phyloP scores from a whole-genome alignment of 306 rosid genomes.

The Lablab purpureus region DNA sequence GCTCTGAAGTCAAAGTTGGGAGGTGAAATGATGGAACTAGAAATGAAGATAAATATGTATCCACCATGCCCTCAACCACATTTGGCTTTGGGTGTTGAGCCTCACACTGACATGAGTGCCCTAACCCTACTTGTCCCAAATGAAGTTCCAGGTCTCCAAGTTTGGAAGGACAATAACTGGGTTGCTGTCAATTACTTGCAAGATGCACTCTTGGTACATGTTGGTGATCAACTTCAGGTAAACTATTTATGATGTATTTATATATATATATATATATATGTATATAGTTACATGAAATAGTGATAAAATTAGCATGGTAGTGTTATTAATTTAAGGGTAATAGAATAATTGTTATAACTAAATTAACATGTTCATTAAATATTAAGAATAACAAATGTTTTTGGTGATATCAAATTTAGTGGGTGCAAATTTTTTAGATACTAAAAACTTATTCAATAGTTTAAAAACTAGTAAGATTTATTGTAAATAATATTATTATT shows the following conservation, averaged over 20 bases:
- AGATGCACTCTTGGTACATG: conserved; percentile 60
- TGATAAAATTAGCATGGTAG: no score
- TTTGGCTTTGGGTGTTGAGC: conserved; percentile 73
- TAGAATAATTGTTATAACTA: no score
- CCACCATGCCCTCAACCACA: conserved; percentile 83
- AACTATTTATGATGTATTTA: neutral
- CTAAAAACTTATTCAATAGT: no score
- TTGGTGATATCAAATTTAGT: no score
- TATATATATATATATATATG: no score
- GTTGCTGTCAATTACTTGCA: conserved; percentile 57
- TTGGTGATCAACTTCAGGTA: conserved; percentile 79
- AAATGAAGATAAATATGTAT: conserved; percentile 83
- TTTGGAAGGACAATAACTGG: conserved; percentile 62
- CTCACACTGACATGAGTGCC: conserved; percentile 85
- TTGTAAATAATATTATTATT: no score
- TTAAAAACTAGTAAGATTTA: no score
- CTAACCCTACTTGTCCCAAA: conserved; percentile 67
- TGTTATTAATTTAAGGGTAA: no score
- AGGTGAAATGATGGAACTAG: conserved; percentile 57
- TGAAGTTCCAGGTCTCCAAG: conserved; percentile 67
- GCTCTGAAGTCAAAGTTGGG: conserved; percentile 53
- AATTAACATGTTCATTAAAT: no score
- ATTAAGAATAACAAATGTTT: no score
- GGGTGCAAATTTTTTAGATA: no score
- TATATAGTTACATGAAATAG: no score